Conservation (phyloP, 2,329 filamentous ascomycete species). For the Annulohypoxylon truncatum region DNA sequence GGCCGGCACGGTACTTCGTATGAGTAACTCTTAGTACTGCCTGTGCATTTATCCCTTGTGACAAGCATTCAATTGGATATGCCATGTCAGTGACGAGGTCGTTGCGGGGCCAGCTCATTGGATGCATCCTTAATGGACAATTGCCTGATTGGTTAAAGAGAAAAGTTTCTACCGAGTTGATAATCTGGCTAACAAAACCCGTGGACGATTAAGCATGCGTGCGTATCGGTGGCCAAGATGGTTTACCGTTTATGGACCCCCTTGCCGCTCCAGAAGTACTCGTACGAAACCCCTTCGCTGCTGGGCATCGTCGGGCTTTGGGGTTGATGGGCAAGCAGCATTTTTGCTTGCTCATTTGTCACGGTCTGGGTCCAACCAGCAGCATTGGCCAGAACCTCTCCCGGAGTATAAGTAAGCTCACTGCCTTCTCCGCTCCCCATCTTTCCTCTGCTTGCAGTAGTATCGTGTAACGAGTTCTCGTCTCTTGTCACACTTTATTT, state of each 20-base stretch:
- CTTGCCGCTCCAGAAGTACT: constrained; percentile 36
- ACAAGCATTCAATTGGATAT: constrained; percentile 40
- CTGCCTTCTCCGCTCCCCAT: constrained; percentile 36
- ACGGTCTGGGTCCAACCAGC: constrained; percentile 35
- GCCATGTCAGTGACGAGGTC: constrained; percentile 37
- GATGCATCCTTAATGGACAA: constrained; percentile 32
- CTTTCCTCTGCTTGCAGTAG: constrained; percentile 26
- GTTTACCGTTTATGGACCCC: constrained; percentile 33
- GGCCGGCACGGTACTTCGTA: constrained; percentile 36
- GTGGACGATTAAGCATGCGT: constrained; percentile 40
- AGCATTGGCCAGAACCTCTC: constrained; percentile 32
- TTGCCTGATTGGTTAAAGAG: constrained; percentile 43
- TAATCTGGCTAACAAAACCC: constrained; percentile 40
- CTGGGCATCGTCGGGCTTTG: constrained; percentile 40
- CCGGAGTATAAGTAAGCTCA: constrained; percentile 40
- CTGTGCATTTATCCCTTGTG: constrained; percentile 43
- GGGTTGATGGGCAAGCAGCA: constrained; percentile 16
- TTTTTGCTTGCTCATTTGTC: constrained; percentile 31
- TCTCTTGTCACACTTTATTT: not conserved
- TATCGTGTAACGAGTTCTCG: constrained; percentile 26
- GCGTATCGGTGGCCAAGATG: constrained; percentile 39
- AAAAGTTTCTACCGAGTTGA: constrained; percentile 39
- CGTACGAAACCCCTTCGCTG: constrained; percentile 25
- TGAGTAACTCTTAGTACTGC: constrained; percentile 31
- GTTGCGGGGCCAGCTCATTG: constrained; percentile 37